Base-by-base conservation (phyloP, 2,329 filamentous ascomycete species). In the Aspergillus uvarum region DNA sequence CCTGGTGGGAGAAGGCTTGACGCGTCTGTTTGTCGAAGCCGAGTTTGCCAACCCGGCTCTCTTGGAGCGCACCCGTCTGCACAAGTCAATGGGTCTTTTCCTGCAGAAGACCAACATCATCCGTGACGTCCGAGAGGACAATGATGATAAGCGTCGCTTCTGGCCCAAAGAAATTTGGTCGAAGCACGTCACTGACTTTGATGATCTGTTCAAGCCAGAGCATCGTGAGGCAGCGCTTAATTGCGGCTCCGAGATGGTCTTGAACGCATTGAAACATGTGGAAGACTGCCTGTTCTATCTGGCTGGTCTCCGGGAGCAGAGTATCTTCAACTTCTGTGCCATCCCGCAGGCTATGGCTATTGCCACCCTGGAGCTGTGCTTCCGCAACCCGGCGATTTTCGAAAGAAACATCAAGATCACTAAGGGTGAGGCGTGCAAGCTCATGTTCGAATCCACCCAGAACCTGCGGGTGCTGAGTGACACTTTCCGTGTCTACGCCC, bases 21-120 rank as follows among this genome's bases (percentile, higher is more conserved):
- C 95, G 1, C 87, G 90, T 24, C 82, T 99, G 22, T 98, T 99
- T 67, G 92, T 98, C 50, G 88, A 91, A 73, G 89, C 89, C 54
- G 86, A 90, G 63, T 88, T 96, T 59, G 95, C 92, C 62, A 97
- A 97, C 75, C 89, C 91, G 2, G 90, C 88, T 59, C 84, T 99
- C 54, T 80, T 94, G 55, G 85, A 93, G 64, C 87, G 91, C 54
- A 87, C 90, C 35, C 82, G 91, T 62, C 85, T 99, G 53, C 91
- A 92, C 68, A 93, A 96, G 78, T 94, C 92, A 49, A 99, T 99
- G 95, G 95, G 92, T 24, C 90, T 96, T 67, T 96, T 99, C 78
- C 81, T 99, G 63, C 95, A 99, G 74, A 96, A 99, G 82, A 96
- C 92, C 66, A 99, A 99, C 82, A 97, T 99, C 75, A 97, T 98